phyloP scores from a whole-genome alignment of 768 basidiomycete genomes.

The Mrakia gelida region DNA sequence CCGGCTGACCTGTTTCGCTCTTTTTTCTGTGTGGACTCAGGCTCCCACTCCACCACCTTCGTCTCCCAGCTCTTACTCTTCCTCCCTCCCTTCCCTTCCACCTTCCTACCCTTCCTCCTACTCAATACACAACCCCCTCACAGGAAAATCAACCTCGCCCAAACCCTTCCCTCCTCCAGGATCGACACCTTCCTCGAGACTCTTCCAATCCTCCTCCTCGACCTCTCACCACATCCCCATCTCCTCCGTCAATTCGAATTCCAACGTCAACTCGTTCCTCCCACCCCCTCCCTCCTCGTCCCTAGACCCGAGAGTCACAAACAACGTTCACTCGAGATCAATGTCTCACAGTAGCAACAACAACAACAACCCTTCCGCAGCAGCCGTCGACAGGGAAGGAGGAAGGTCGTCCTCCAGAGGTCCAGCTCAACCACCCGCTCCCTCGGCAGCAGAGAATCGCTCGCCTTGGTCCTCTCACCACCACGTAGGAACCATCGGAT shows the following conservation, averaged over 20 bases:
- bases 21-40: not conserved
- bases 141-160: conserved; percentile 1
- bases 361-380: not conserved
- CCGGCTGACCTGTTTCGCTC: not conserved
- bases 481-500: conserved; percentile 24
- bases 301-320: not conserved
- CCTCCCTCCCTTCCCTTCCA: not conserved
- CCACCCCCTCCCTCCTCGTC: not conserved
- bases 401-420: not conserved
- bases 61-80: not conserved
- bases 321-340: not conserved
- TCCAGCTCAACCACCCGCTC: not conserved
- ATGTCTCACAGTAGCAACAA: conserved; percentile 3
- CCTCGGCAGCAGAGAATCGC: not conserved
- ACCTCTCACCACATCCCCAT: not conserved
- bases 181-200: not conserved
- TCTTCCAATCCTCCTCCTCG: not conserved
- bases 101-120: conserved; percentile 4
- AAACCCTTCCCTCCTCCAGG: conserved; percentile 14
- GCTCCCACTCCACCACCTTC: conserved; percentile 8
- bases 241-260: not conserved
- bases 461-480: conserved; percentile 18
- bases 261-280: not conserved
- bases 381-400: too few relatives aligned
- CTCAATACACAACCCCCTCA: conserved; percentile 14